phyloP scores from a whole-genome alignment of 1,284 basidiomycete species.

The Takashimella tepidaria region DNA sequence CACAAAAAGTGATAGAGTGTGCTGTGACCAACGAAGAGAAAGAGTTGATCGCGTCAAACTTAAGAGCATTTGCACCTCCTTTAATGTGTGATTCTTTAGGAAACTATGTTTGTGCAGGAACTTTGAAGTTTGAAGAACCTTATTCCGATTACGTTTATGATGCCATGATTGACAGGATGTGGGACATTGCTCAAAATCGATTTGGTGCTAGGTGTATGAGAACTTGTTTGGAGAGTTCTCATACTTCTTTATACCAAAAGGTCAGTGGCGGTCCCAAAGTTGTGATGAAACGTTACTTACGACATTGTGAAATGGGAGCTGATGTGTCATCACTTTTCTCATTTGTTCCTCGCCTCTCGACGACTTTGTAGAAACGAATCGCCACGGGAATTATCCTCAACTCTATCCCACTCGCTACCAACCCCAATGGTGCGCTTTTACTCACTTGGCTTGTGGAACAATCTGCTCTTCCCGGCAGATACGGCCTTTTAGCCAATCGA shows the following conservation, averaged over 20 bases:
- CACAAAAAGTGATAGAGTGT: conserved; percentile 98
- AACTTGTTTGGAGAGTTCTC: conserved; percentile 86
- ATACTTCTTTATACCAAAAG: conserved; percentile 79
- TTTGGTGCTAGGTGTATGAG: conserved; percentile 98
- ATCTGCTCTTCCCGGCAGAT: conserved; percentile 85
- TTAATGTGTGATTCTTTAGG: conserved; percentile 93
- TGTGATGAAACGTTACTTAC: no score
- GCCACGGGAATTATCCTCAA: conserved; percentile 92
- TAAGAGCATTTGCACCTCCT: conserved; percentile 87
- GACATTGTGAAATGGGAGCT: background rate
- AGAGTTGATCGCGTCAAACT: conserved; percentile 72
- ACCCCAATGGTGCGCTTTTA: conserved; percentile 91
- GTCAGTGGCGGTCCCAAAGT: conserved; percentile 34
- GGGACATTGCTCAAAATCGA: conserved; percentile 88
- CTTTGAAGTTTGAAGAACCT: conserved; percentile 83
- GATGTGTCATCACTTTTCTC: no score
- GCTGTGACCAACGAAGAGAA: conserved; percentile 85
- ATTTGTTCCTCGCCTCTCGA: no score
- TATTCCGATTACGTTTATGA: conserved; percentile 95
- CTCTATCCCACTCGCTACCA: conserved; percentile 95
- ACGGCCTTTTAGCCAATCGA: conserved; percentile 84
- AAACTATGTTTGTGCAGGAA: conserved; percentile 87
- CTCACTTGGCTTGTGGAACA: conserved; percentile 96
- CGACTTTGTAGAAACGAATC: conserved; percentile 78
- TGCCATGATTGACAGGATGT: conserved; percentile 95